Evolutionary conservation across 2,329 filamentous ascomycete species (phyloP).

Genomic region (Venturia asperata): DNA sequence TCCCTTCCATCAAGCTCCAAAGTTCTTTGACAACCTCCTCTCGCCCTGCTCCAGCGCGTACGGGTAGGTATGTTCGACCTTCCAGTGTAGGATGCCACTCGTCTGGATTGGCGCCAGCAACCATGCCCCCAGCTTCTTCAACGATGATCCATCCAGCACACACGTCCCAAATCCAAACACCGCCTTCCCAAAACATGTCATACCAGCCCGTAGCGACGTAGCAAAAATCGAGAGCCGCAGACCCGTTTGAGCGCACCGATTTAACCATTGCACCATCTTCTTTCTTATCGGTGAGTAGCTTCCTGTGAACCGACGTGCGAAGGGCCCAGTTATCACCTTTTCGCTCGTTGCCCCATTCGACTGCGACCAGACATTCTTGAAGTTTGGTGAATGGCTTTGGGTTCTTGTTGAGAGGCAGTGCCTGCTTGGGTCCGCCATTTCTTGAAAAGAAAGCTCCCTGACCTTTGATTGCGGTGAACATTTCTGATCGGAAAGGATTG

Average conservation of each 20-base stretch:
- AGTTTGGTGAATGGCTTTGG: conserved; percentile 26
- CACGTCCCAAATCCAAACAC: conserved; percentile 33
- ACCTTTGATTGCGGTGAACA: conserved; percentile 32
- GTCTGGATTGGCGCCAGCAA: conserved; percentile 32
- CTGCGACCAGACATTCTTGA: conserved; percentile 29
- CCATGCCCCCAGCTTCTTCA: conserved; percentile 33
- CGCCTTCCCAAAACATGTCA: conserved; percentile 34
- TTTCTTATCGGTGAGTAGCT: conserved; percentile 27
- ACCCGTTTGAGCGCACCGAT: conserved; percentile 31
- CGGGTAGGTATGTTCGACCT: conserved; percentile 31
- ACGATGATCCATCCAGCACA: conserved; percentile 34
- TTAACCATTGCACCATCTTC: conserved; percentile 31
- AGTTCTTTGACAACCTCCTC: conserved; percentile 30
- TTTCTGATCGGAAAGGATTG: conserved; percentile 31
- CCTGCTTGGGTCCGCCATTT: conserved; percentile 23
- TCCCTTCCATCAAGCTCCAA: conserved; percentile 32
- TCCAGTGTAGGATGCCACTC: conserved; percentile 32
- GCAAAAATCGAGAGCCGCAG: conserved; percentile 34
- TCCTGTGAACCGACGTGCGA: conserved; percentile 27
- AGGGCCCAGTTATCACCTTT: conserved; percentile 33
- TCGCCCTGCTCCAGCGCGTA: conserved; percentile 30
- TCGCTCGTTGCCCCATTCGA: conserved; percentile 35
- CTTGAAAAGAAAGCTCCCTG: conserved; percentile 29
- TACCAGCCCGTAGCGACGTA: conserved; percentile 32
- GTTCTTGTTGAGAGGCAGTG: conserved; percentile 29